A percentile compares a stretch with the other conserved stretches of the same genome.
Conservation (phyloP, 2,329 filamentous ascomycete genomes). For the Cordyceps militaris region DNA sequence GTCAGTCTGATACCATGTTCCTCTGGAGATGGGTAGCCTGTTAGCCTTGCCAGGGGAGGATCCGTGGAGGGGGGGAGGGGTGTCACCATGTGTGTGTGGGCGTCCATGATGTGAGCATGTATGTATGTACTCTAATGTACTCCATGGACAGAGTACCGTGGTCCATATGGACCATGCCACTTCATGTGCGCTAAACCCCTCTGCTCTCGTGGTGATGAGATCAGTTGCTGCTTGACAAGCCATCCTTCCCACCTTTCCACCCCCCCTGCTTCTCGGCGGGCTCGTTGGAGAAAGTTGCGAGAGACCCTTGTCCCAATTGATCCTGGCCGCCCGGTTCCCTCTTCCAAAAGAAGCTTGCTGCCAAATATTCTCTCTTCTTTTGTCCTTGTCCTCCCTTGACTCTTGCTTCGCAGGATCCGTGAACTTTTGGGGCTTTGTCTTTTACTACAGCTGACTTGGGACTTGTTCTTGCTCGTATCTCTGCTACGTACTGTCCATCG, state of each 20-base stretch:
- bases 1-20: conserved; percentile 8
- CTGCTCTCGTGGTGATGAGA: conserved; percentile 11
- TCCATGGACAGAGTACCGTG: background rate
- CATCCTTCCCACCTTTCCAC: background rate
- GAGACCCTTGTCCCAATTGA: conserved; percentile 11
- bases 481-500: background rate
- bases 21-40: conserved; percentile 6
- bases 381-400: conserved; percentile 1
- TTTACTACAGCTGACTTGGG: background rate
- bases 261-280: background rate
- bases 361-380: conserved; percentile 5
- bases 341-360: conserved; percentile 12
- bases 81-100: conserved; percentile 5
- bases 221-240: conserved; percentile 10
- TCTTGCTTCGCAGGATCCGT: background rate
- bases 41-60: background rate
- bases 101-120: background rate
- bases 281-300: conserved; percentile 13
- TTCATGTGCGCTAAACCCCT: conserved; percentile 8
- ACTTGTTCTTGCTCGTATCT: background rate
- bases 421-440: background rate
- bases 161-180: background rate
- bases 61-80: background rate
- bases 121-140: conserved; percentile 10
- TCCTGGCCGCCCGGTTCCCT: conserved; percentile 8